A percentile compares a stretch with the other conserved stretches of the same genome.
phyloP scores from a whole-genome alignment of 1,284 basidiomycete species.

The Peniophora sp. region DNA sequence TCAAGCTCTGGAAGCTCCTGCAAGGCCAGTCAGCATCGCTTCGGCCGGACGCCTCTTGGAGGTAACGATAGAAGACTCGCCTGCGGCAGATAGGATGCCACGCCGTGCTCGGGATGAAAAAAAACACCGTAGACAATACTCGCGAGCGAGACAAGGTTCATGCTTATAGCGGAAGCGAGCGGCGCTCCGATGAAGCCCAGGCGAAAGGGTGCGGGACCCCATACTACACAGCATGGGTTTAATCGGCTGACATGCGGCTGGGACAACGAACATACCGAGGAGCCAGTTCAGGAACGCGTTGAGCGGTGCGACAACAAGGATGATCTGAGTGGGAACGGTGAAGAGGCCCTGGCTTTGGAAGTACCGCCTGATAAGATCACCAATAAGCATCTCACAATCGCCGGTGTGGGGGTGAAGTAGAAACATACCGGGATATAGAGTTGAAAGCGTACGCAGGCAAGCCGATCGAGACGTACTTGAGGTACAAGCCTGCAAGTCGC shows the following conservation, averaged over 20 bases:
- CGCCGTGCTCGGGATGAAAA: slow-evolving; percentile 67
- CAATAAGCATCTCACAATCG: slow-evolving; percentile 19
- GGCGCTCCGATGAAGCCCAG: slow-evolving; percentile 94
- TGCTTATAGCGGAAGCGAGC: slow-evolving; percentile 81
- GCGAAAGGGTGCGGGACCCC: slow-evolving; percentile 71
- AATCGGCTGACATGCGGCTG: neutral
- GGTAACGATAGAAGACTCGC: too few species aligned
- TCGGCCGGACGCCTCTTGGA: too few species aligned
- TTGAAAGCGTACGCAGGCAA: slow-evolving; percentile 87
- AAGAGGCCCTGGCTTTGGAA: slow-evolving; percentile 89
- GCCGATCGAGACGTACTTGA: slow-evolving; percentile 73
- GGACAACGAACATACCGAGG: slow-evolving; percentile 42
- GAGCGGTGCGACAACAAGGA: slow-evolving; percentile 78
- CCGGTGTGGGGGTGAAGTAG: neutral
- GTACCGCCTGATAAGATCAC: slow-evolving; percentile 51
- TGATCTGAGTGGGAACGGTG: slow-evolving; percentile 80
- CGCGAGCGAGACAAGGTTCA: slow-evolving; percentile 73
- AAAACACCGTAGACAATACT: slow-evolving; percentile 70
- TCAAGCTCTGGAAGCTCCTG: slow-evolving; percentile 61
- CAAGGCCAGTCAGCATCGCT: too few species aligned
- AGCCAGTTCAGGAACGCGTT: slow-evolving; percentile 82
- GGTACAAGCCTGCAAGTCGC: slow-evolving; percentile 66
- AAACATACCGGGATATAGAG: slow-evolving; percentile 49
- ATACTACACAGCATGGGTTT: slow-evolving; percentile 39
- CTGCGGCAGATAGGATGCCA: slow-evolving; percentile 73